A percentile compares a stretch with the other conserved stretches of the same genome.
These are phyloP conservation scores for Cyclocybe cylindracea DNA, from an alignment of 768 basidiomycete species.

Conservation along the genomic window DNA sequence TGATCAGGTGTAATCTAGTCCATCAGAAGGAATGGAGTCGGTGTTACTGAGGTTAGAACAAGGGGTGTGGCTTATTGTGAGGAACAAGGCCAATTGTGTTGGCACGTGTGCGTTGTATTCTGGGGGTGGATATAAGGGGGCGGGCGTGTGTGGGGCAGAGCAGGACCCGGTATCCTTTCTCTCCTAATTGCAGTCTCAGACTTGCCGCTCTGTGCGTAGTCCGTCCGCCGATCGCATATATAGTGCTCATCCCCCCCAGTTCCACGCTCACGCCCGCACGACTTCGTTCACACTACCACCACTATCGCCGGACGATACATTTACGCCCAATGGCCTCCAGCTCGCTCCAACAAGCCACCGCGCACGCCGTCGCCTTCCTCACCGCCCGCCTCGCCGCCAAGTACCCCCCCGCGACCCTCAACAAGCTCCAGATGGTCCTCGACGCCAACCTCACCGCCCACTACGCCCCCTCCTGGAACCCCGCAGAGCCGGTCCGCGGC, in stretches of 20 bases:
- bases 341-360: slow-evolving; percentile 65
- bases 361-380: slow-evolving; percentile 74
- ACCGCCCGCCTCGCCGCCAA: slow-evolving; percentile 60
- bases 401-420: slow-evolving; percentile 62
- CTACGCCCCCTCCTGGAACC: slow-evolving; percentile 67
- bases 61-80: too few relatives aligned
- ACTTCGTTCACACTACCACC: slow-evolving; percentile 26
- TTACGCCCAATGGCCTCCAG: slow-evolving; percentile 38
- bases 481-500: slow-evolving; percentile 63
- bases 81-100: too few relatives aligned
- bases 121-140: slow-evolving; percentile 8
- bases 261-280: slow-evolving; percentile 32
- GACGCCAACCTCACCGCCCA: slow-evolving; percentile 73
- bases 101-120: too few relatives aligned
- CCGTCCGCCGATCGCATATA: slow-evolving; percentile 13
- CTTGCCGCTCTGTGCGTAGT: slow-evolving; percentile 10
- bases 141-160: slow-evolving; percentile 8
- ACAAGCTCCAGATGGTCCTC: slow-evolving; percentile 70
- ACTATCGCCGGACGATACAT: slow-evolving; percentile 68
- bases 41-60: neutral
- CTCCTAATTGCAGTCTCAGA: slow-evolving; percentile 11
- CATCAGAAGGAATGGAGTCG: neutral
- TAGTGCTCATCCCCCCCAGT: slow-evolving; percentile 16
- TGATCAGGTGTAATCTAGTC: neutral
- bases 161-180: slow-evolving; percentile 33